phyloP scores from a whole-genome alignment of 306 rosid genomes.

The Spatholobus suberectus region DNA sequence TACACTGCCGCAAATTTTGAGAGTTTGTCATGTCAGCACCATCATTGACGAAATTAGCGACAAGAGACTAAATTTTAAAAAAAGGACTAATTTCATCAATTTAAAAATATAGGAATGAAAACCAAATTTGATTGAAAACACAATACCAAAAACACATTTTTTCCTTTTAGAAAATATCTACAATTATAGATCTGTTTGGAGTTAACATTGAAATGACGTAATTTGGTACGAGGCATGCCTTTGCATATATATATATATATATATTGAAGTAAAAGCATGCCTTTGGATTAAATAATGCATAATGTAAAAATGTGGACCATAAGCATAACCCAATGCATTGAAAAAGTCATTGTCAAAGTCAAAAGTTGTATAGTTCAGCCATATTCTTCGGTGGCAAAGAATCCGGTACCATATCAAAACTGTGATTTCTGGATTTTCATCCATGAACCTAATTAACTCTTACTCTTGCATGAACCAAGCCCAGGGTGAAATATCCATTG shows the following conservation, averaged over 20 bases:
- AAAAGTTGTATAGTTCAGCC: constrained; percentile 3
- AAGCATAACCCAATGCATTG: neutral
- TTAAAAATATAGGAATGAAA: too few relatives aligned
- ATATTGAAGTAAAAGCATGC: neutral
- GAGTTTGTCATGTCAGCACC: too few relatives aligned
- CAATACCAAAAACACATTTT: too few relatives aligned
- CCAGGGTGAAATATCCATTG: neutral
- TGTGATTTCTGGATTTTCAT: neutral
- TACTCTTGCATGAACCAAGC: neutral
- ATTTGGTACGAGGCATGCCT: neutral
- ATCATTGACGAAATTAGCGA: too few relatives aligned
- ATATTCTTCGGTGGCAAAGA: neutral
- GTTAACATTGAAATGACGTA: neutral
- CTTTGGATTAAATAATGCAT: constrained; percentile 10
- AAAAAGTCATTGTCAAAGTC: neutral
- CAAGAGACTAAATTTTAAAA: too few relatives aligned
- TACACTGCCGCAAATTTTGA: too few relatives aligned
- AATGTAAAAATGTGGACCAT: neutral
- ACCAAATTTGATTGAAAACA: too few relatives aligned
- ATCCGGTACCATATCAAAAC: neutral
- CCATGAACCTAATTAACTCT: neutral
- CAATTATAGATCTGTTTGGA: neutral
- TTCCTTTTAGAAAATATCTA: neutral
- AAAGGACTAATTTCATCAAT: too few relatives aligned
- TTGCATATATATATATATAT: too few relatives aligned